These are phyloP conservation scores for Nakazawaea anatomiae DNA, from an alignment of 805 yeast species.

Conservation along the genomic window DNA sequence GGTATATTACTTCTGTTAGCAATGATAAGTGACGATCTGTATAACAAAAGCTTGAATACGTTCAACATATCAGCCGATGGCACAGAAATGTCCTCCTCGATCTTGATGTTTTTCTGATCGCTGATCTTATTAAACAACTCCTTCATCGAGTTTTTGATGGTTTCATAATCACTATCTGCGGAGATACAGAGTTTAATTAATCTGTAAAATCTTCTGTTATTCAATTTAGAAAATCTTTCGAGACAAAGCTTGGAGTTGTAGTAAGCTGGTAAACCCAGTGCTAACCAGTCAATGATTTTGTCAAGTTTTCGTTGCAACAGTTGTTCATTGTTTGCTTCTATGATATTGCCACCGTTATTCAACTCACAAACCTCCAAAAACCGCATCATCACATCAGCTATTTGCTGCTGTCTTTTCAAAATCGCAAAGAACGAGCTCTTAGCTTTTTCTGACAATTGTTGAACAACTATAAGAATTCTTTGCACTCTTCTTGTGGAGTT, in stretches of 20 bases:
- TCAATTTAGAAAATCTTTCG: constrained; percentile 43
- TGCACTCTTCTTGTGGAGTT: constrained; percentile 41
- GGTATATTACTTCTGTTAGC: constrained; percentile 63
- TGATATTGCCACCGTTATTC: constrained; percentile 25
- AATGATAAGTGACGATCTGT: constrained; percentile 53
- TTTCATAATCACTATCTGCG: constrained; percentile 52
- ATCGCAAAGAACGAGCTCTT: constrained; percentile 64
- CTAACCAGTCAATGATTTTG: constrained; percentile 57
- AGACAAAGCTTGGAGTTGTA: constrained; percentile 44
- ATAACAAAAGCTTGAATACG: constrained; percentile 51
- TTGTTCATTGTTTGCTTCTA: constrained; percentile 16
- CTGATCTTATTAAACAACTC: constrained; percentile 54
- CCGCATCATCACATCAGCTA: constrained; percentile 44
- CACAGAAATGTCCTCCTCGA: constrained; percentile 14
- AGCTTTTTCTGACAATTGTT: constrained; percentile 49
- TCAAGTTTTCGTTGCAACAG: constrained; percentile 31
- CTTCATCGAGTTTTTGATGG: constrained; percentile 54
- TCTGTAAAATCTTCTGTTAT: constrained; percentile 54
- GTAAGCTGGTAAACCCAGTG: constrained; percentile 49
- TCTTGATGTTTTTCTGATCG: constrained; percentile 43
- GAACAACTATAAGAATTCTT: constrained; percentile 45
- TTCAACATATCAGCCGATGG: constrained; percentile 34
- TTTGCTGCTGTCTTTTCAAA: constrained; percentile 59
- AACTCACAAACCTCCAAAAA: constrained; percentile 45
- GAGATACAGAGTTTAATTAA: constrained; percentile 49